Conservation (phyloP, 2,329 filamentous ascomycete genomes). For the Pseudogymnoascus sp. region DNA sequence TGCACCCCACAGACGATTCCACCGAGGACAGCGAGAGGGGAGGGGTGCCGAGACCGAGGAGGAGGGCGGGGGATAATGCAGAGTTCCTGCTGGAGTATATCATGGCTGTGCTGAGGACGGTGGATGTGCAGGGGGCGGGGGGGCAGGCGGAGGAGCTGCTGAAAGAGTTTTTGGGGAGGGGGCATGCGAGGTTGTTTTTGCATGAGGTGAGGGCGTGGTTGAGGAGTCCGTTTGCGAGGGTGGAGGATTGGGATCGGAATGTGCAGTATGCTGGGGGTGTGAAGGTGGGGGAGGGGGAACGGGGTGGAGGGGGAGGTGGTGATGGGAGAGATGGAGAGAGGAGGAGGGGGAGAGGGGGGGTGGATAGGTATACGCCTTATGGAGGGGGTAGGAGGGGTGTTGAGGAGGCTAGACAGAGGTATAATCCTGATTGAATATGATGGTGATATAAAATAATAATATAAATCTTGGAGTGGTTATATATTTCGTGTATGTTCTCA, state of each 20-base stretch:
- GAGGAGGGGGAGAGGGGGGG: too few species aligned
- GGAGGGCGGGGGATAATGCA: conserved; percentile 58
- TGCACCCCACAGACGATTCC: conserved; percentile 32
- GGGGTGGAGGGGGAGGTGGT: too few species aligned
- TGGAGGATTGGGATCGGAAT: conserved; percentile 66
- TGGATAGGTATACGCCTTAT: too few species aligned
- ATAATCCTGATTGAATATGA: too few species aligned
- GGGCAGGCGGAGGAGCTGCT: conserved; percentile 75
- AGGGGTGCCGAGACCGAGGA: conserved; percentile 15
- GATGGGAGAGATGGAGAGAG: too few species aligned
- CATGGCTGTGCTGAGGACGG: conserved; percentile 70
- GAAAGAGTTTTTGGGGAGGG: conserved; percentile 66
- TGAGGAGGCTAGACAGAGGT: too few species aligned
- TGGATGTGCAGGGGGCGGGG: conserved; percentile 70
- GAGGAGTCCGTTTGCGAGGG: conserved; percentile 63
- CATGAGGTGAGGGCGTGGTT: conserved; percentile 82
- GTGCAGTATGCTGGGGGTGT: conserved; percentile 21
- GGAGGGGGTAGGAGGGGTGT: too few species aligned
- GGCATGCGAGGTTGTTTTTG: conserved; percentile 65
- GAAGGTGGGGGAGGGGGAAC: not conserved
- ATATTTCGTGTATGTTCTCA: too few species aligned
- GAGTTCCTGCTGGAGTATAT: conserved; percentile 85
- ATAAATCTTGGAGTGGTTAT: too few species aligned
- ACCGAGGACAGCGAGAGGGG: conserved; percentile 18
- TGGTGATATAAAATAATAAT: too few species aligned